Conservation (phyloP, 208 protist genomes). For the Naegleria fowleri region DNA sequence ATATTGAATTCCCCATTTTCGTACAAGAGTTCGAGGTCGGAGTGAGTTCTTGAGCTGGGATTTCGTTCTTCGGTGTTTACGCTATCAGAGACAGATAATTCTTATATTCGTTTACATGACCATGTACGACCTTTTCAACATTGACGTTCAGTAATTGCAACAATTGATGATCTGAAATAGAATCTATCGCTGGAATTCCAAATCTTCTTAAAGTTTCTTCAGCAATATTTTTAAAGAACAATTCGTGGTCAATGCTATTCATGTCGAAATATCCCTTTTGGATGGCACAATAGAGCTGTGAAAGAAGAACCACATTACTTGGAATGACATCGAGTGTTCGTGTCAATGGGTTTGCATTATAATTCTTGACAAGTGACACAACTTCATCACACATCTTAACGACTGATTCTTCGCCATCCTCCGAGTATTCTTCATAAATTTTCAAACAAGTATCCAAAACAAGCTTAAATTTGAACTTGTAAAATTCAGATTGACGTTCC, state of each 20-base stretch:
- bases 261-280: not conserved
- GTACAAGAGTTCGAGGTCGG: too few species aligned
- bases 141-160: not conserved
- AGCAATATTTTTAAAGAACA: not conserved
- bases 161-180: not conserved
- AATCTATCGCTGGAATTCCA: not conserved
- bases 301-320: not conserved
- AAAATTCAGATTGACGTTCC: not conserved
- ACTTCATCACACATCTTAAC: not conserved
- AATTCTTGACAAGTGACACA: not conserved
- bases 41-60: too few species aligned
- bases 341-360: not conserved
- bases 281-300: not conserved
- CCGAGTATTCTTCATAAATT: not conserved
- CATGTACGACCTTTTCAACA: not conserved
- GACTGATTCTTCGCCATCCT: not conserved
- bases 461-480: not conserved
- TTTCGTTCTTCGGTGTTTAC: too few species aligned
- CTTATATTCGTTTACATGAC: not conserved
- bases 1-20: too few species aligned
- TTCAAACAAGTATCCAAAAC: not conserved
- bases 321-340: not conserved
- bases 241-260: not conserved
- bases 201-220: slow-evolving; percentile 1
- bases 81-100: not conserved